These are phyloP conservation scores for Juncus inflexus DNA, from an alignment of 176 grass and related monocot species.

Conservation along the genomic window DNA sequence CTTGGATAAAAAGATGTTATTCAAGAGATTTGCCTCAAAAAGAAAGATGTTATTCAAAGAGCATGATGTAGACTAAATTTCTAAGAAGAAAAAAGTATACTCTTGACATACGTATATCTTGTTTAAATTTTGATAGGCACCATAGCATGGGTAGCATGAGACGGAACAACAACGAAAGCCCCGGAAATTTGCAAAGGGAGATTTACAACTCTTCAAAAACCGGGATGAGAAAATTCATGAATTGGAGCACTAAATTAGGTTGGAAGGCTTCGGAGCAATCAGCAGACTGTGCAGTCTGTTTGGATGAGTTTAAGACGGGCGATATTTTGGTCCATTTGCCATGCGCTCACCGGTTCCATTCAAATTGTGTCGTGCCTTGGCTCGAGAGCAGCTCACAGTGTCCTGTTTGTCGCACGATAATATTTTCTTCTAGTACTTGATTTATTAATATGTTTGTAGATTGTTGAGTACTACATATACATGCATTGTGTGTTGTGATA, in stretches of 20 bases:
- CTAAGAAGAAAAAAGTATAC: no score
- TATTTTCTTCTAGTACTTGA: slow-evolving; percentile 4
- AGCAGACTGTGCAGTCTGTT: slow-evolving; percentile 72
- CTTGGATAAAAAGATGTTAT: not conserved
- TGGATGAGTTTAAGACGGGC: slow-evolving; percentile 73
- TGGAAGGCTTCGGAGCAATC: slow-evolving; percentile 55
- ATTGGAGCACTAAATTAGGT: slow-evolving; percentile 61
- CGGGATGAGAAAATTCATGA: slow-evolving; percentile 44
- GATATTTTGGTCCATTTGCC: slow-evolving; percentile 73
- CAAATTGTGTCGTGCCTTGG: slow-evolving; percentile 72
- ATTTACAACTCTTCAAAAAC: slow-evolving; percentile 56
- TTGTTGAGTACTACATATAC: not conserved
- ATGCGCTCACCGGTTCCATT: slow-evolving; percentile 92
- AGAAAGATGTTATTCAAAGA: not conserved
- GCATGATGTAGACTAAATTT: not conserved
- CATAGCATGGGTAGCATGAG: slow-evolving; percentile 61
- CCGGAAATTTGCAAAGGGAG: slow-evolving; percentile 44
- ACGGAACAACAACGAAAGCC: slow-evolving; percentile 1
- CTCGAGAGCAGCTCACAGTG: slow-evolving; percentile 60
- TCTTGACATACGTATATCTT: no score
- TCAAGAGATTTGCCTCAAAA: not conserved
- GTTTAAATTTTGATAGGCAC: slow-evolving; percentile 33
- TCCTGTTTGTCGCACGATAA: slow-evolving; percentile 66
- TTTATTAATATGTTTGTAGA: not conserved
- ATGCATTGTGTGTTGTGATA: not conserved